phyloP scores from a whole-genome alignment of 768 basidiomycete genomes.

The Fistulinella prunicolor region DNA sequence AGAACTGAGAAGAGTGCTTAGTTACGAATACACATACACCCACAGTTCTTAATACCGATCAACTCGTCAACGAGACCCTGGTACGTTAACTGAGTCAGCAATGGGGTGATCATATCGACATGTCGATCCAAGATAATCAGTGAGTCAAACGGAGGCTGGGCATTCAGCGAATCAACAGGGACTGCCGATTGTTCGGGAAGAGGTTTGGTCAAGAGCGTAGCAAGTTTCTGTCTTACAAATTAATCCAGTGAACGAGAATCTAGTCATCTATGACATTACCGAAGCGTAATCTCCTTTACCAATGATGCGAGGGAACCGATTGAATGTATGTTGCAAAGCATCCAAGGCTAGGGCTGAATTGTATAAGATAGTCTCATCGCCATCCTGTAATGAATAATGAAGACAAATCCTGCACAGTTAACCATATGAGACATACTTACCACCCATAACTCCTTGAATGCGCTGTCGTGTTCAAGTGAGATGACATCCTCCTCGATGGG shows the following conservation, averaged over 20 bases:
- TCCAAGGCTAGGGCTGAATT: slow-evolving; percentile 86
- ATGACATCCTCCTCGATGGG: slow-evolving; percentile 91
- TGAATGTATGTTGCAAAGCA: slow-evolving; percentile 80
- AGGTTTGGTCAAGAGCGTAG: slow-evolving; percentile 65
- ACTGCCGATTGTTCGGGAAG: slow-evolving; percentile 40
- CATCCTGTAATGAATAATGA: slow-evolving; percentile 56
- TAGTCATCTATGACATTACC: slow-evolving; percentile 38
- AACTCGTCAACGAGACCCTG: slow-evolving; percentile 94
- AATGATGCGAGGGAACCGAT: slow-evolving; percentile 85
- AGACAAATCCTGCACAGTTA: background rate
- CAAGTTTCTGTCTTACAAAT: slow-evolving; percentile 57
- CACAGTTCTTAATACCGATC: slow-evolving; percentile 86
- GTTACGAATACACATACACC: slow-evolving; percentile 23
- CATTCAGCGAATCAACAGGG: slow-evolving; percentile 40
- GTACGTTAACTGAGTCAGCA: slow-evolving; percentile 94
- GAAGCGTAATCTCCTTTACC: slow-evolving; percentile 91
- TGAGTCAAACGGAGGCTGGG: slow-evolving; percentile 71
- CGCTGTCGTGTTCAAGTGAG: slow-evolving; percentile 81
- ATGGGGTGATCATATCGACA: slow-evolving; percentile 92
- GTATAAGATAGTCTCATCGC: slow-evolving; percentile 86
- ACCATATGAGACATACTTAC: slow-evolving; percentile 44
- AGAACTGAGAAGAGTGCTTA: background rate
- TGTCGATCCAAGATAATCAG: slow-evolving; percentile 87
- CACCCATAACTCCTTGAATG: slow-evolving; percentile 88
- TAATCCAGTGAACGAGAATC: background rate